These are phyloP conservation scores for Coemansia umbellata DNA, from an alignment of 192 early-diverging fungal species.

Conservation along the genomic window DNA sequence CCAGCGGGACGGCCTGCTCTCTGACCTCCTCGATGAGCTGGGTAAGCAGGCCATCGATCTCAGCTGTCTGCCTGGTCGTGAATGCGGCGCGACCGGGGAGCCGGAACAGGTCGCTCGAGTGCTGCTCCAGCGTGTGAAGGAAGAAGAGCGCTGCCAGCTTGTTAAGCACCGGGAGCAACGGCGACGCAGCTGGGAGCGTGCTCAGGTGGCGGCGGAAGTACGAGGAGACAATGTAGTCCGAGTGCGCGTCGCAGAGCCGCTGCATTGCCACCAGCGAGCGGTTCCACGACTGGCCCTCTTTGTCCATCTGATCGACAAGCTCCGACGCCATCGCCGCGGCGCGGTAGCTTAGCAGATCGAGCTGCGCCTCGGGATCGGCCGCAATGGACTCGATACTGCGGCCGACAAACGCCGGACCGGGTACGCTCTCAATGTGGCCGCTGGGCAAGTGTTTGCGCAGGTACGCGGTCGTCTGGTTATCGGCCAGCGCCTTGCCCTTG, in stretches of 20 bases:
- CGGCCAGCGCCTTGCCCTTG: slow-evolving; percentile 39
- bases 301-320: slow-evolving; percentile 60
- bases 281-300: slow-evolving; percentile 63
- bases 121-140: slow-evolving; percentile 64
- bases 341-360: slow-evolving; percentile 74
- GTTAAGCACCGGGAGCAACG: slow-evolving; percentile 26
- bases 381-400: slow-evolving; percentile 51
- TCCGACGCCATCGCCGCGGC: slow-evolving; percentile 61
- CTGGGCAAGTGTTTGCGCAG: slow-evolving; percentile 23
- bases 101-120: slow-evolving; percentile 55
- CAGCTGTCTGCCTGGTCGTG: slow-evolving; percentile 43
- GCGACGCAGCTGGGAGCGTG: slow-evolving; percentile 29
- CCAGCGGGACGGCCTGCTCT: slow-evolving; percentile 72
- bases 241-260: slow-evolving; percentile 71
- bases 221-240: slow-evolving; percentile 68
- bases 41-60: slow-evolving; percentile 54
- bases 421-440: slow-evolving; percentile 1
- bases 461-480: slow-evolving; percentile 31
- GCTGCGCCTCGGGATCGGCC: slow-evolving; percentile 54
- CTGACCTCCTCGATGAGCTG: slow-evolving; percentile 61
- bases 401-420: slow-evolving; percentile 3
- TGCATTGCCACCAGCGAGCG: slow-evolving; percentile 71
- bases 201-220: slow-evolving; percentile 65
- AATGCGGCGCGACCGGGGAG: slow-evolving; percentile 59
- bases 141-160: slow-evolving; percentile 52